Evolutionary conservation across 305 asterid species (phyloP), one percentile per base, ranked within the genome.

Genomic region (Ajuga reptans): DNA sequence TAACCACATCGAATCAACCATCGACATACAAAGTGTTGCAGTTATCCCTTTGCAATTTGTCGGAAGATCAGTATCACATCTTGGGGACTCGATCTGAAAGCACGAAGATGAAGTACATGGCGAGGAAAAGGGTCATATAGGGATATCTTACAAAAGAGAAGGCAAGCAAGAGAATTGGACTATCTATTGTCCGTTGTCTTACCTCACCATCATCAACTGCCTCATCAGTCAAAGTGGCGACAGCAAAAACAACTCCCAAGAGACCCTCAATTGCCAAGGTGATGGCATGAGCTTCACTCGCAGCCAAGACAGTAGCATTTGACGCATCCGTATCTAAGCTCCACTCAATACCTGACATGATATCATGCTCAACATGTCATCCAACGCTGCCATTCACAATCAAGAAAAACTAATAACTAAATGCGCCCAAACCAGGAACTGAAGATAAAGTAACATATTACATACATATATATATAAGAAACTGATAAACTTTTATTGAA

Each of bases 231-330:
- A 92, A 84, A 71, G 97, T 92, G 72, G 98, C 98, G 77, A 90
- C 88, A 69, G 96, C 86, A 72, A 92, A 92, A 74, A 92, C 95
- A 51, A 92, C 96, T 66, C 98, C 98, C 75, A 92, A 60, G 60
- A 92, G 79, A 66, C 98, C 98, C 85, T 92, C 97, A 74, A 92
- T 87, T 56, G 98, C 98, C 77, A 92, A 85, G 69, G 96, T 88
- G 72, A 92, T 84, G 52, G 98, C 92, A 80, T 92, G 98, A 54
- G 98, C 98, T 83, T 92, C 98, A 78, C 98, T 92, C 54, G 98
- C 98, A 79, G 87, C 96, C 90, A 92, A 78, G 69, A 92, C 97
- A 57, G 95, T 86, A 61, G 95, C 87, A 86, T 90, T 92, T 36
- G 98, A 90, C 53, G 98, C 98, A 72, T 92, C 98, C 36, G 87